These are phyloP conservation scores for Lachnellula willkommii DNA, from an alignment of 2,329 filamentous ascomycete species.

Conservation along the genomic window DNA sequence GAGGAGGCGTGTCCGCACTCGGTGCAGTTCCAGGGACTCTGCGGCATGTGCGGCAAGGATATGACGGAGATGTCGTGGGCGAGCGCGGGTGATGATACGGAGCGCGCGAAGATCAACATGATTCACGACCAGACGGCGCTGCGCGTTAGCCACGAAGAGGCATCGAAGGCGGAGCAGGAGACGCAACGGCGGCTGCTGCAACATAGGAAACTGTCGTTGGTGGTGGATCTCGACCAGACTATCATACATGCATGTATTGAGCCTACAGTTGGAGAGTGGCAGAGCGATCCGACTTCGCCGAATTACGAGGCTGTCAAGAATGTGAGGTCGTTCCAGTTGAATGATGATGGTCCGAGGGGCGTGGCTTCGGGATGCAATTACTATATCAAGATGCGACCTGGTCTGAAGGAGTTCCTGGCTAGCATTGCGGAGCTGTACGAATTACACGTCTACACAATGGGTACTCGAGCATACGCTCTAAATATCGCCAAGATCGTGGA, in stretches of 20 bases:
- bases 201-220: conserved; percentile 79
- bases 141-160: conserved; percentile 77
- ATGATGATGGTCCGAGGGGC: conserved; percentile 74
- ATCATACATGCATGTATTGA: conserved; percentile 98
- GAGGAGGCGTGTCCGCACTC: conserved; percentile 90
- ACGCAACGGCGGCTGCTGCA: conserved; percentile 76
- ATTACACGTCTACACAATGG: conserved; percentile 98
- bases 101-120: conserved; percentile 90
- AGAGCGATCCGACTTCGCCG: conserved; percentile 78
- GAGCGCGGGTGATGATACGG: conserved; percentile 69
- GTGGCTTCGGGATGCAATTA: conserved; percentile 76
- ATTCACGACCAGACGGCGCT: conserved; percentile 85
- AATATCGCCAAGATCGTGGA: conserved; percentile 92
- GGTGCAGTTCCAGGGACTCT: conserved; percentile 85
- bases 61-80: conserved; percentile 91
- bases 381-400: conserved; percentile 95
- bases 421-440: conserved; percentile 79
- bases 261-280: conserved; percentile 93
- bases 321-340: conserved; percentile 80
- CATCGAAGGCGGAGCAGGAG: conserved; percentile 76
- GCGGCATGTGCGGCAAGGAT: conserved; percentile 87
- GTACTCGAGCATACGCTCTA: conserved; percentile 90
- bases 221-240: conserved; percentile 96
- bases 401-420: conserved; percentile 73
- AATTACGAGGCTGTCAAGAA: conserved; percentile 89